These are phyloP conservation scores for Naganishia sp. DNA, from an alignment of 1,284 basidiomycete species.

Conservation along the genomic window DNA sequence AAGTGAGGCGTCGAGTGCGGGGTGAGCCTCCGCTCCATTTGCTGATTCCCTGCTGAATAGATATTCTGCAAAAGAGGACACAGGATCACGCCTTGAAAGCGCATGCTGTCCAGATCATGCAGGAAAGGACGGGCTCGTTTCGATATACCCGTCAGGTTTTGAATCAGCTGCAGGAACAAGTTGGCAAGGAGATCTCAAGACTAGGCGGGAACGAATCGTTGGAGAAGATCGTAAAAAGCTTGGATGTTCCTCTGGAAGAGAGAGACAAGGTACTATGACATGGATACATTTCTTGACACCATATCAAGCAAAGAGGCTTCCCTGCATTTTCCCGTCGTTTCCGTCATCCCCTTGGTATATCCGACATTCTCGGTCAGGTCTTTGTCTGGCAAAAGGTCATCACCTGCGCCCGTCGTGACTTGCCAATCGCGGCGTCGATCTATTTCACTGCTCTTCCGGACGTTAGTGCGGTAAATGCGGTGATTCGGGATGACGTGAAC, in stretches of 20 bases:
- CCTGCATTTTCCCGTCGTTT: too few relatives aligned
- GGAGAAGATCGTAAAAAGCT: conserved; percentile 44
- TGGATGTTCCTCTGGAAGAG: conserved; percentile 34
- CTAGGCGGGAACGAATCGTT: conserved; percentile 50
- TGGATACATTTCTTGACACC: background rate
- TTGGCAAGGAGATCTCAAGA: conserved; percentile 46
- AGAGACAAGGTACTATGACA: background rate
- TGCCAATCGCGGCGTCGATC: too few relatives aligned
- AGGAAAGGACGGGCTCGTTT: conserved; percentile 69
- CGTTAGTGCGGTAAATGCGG: too few relatives aligned
- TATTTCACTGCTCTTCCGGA: too few relatives aligned
- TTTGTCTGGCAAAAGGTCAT: too few relatives aligned
- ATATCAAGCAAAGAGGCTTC: too few relatives aligned
- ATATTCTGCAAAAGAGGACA: conserved; percentile 84
- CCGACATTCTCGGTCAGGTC: too few relatives aligned
- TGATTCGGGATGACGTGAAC: too few relatives aligned
- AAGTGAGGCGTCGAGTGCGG: conserved; percentile 60
- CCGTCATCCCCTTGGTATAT: too few relatives aligned
- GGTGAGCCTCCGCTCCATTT: background rate
- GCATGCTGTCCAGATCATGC: conserved; percentile 76
- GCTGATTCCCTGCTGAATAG: conserved; percentile 53
- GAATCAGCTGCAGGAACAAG: conserved; percentile 57
- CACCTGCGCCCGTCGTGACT: too few relatives aligned
- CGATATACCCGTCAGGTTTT: conserved; percentile 70
- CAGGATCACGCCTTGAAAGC: conserved; percentile 73